These are phyloP conservation scores for Evernia prunastri DNA, from an alignment of 495 filamentous ascomycete genomes.

Conservation along the genomic window DNA sequence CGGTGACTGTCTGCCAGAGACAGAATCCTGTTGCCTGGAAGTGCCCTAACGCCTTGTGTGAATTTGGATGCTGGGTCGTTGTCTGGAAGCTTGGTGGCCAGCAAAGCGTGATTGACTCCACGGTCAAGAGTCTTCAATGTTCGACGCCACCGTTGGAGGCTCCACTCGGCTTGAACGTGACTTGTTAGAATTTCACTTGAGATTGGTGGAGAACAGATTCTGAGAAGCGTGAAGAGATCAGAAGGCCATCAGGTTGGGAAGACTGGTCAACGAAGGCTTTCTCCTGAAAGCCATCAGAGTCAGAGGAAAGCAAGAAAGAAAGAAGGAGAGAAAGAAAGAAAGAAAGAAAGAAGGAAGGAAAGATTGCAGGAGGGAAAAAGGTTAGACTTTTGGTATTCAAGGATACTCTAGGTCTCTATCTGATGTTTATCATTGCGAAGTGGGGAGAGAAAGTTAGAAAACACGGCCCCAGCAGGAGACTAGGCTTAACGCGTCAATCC, in stretches of 20 bases:
- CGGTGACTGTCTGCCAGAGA: background rate
- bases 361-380: background rate
- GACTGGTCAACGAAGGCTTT: background rate
- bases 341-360: background rate
- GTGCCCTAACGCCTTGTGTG: background rate
- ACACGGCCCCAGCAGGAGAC: constrained; percentile 12
- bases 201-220: background rate
- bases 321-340: background rate
- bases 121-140: background rate
- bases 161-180: background rate
- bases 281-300: background rate
- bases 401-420: no score
- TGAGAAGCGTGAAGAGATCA: background rate
- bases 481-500: constrained; percentile 18
- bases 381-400: background rate
- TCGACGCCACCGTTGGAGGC: background rate
- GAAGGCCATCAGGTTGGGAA: background rate
- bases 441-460: constrained; percentile 14
- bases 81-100: background rate
- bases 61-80: background rate
- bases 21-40: background rate
- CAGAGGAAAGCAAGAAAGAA: background rate
- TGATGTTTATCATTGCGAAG: constrained; percentile 10
- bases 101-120: background rate
- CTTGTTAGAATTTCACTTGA: background rate